These are phyloP conservation scores for Albizia julibrissin DNA, from an alignment of 306 rosid genomes.

Conservation along the genomic window DNA sequence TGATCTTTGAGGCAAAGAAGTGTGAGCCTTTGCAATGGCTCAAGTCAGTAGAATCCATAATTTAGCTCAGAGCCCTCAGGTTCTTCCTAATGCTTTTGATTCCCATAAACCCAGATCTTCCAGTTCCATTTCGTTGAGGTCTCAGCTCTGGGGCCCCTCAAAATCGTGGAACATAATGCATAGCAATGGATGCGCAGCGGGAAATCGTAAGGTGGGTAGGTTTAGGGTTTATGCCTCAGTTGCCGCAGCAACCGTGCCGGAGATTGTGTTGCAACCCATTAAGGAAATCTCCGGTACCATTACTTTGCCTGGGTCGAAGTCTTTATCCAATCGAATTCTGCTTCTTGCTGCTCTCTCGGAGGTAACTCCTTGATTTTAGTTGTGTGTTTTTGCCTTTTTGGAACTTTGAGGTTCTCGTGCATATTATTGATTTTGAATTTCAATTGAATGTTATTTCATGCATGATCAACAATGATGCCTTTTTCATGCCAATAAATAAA, in stretches of 20 bases:
- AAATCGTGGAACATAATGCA: constrained; percentile 50
- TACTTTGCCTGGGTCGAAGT: constrained; percentile 92
- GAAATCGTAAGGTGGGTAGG: constrained; percentile 28
- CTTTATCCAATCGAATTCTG: constrained; percentile 86
- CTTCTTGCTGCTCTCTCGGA: constrained; percentile 98
- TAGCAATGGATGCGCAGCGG: constrained; percentile 34
- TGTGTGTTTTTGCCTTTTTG: constrained; percentile 11
- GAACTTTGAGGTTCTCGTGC: background rate
- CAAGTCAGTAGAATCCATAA: constrained; percentile 47
- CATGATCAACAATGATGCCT: background rate
- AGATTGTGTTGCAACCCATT: constrained; percentile 91
- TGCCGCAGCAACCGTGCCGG: constrained; percentile 69
- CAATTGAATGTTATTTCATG: background rate
- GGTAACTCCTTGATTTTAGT: constrained; percentile 47
- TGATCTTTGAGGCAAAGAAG: background rate
- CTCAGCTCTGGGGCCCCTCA: constrained; percentile 51
- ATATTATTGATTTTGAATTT: background rate
- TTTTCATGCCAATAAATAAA: background rate
- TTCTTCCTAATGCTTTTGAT: constrained; percentile 47
- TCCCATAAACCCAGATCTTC: constrained; percentile 60
- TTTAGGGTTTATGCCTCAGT: constrained; percentile 63
- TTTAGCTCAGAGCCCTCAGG: constrained; percentile 58
- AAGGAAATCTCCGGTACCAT: constrained; percentile 81
- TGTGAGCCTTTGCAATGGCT: constrained; percentile 5
- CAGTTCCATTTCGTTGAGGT: constrained; percentile 51